phyloP scores from a whole-genome alignment of 306 rosid species.

The Pterocarpus santalinus region DNA sequence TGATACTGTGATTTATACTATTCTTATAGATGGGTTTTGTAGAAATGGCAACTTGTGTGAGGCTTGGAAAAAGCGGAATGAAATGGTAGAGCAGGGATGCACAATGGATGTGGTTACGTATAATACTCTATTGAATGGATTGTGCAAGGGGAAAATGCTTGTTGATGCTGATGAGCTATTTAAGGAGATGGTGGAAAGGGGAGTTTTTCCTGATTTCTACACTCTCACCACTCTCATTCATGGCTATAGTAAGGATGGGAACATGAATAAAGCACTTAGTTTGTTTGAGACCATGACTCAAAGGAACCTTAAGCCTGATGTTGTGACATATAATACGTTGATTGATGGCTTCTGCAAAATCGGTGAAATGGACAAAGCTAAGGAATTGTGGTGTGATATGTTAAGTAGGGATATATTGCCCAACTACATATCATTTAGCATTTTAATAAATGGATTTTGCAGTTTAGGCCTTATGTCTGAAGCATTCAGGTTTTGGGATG shows the following conservation, averaged over 20 bases:
- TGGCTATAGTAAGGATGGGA: conserved; percentile 82
- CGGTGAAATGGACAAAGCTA: conserved; percentile 81
- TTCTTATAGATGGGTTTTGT: conserved; percentile 87
- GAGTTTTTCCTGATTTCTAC: conserved; percentile 86
- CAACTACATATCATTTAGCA: conserved; percentile 73
- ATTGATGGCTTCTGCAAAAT: conserved; percentile 90
- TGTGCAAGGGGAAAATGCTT: conserved; percentile 79
- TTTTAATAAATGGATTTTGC: conserved; percentile 85
- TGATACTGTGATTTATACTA: conserved; percentile 85
- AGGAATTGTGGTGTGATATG: conserved; percentile 85
- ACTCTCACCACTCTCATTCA: conserved; percentile 86
- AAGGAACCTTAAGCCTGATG: conserved; percentile 81
- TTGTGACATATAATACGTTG: conserved; percentile 81
- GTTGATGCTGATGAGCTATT: conserved; percentile 75
- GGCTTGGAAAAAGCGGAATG: conserved; percentile 78
- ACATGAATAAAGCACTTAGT: conserved; percentile 71
- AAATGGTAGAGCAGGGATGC: conserved; percentile 80
- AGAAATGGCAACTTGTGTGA: conserved; percentile 66
- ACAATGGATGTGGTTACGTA: conserved; percentile 80
- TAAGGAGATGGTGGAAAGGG: conserved; percentile 88
- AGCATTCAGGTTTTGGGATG: conserved; percentile 81
- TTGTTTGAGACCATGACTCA: conserved; percentile 68
- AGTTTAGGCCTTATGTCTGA: conserved; percentile 68
- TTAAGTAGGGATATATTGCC: conserved; percentile 62
- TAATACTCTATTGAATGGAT: conserved; percentile 82